Percentiles rank a stretch among this genome's conserved stretches.
These are phyloP conservation scores for Backusella psychrophila DNA, from an alignment of 192 early-diverging fungal species.

Conservation along the genomic window DNA sequence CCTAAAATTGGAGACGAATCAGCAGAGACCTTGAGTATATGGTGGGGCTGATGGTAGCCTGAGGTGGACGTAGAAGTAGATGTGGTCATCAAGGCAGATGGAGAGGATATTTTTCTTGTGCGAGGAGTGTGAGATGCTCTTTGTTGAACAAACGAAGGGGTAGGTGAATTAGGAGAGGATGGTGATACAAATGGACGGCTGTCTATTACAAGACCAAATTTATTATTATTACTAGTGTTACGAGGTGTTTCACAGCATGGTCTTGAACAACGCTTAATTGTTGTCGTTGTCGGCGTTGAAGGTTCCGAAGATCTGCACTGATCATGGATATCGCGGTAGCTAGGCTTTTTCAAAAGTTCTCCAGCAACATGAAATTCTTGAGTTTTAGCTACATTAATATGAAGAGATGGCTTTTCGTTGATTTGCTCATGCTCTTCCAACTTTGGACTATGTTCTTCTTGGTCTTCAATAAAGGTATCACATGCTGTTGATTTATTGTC, in stretches of 20 bases:
- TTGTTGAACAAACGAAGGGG: not conserved
- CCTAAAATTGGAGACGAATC: not conserved
- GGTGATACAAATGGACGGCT: not conserved
- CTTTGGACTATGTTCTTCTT: not conserved
- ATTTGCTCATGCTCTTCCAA: not conserved
- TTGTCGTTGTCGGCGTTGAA: not conserved
- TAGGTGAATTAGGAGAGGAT: not conserved
- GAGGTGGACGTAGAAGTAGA: not conserved
- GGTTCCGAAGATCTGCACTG: conserved; percentile 7
- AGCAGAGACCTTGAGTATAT: not conserved
- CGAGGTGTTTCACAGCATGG: conserved; percentile 3
- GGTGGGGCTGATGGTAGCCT: not conserved
- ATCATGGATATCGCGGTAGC: conserved; percentile 1
- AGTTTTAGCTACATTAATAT: not conserved
- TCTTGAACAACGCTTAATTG: not conserved
- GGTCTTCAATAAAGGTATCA: not conserved
- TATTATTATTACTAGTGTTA: conserved; percentile 5
- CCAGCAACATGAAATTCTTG: not conserved
- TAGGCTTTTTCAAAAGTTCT: not conserved
- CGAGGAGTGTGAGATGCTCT: not conserved
- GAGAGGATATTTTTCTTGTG: conserved; percentile 4
- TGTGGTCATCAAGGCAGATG: not conserved
- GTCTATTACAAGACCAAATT: not conserved
- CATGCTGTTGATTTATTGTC: not conserved
- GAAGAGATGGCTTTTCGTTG: not conserved